Conservation (phyloP, 345 rosid genomes). For the Moricandia moricandioides region DNA sequence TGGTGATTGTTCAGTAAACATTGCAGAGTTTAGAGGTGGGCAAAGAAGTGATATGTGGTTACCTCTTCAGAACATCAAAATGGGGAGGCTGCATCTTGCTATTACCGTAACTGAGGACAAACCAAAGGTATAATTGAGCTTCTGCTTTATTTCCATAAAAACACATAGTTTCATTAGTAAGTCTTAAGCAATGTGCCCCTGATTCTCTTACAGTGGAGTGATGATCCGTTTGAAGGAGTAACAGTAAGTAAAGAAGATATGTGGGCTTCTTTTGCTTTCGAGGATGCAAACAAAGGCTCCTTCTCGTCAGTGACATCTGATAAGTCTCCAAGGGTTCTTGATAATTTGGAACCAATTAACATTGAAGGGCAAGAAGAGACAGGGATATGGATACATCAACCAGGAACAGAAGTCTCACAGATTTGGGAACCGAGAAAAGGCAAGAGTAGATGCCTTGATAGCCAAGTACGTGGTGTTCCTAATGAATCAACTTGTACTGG, state of each 20-base stretch:
- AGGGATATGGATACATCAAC: conserved; percentile 89
- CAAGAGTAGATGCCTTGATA: conserved; percentile 52
- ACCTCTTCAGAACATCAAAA: conserved; percentile 72
- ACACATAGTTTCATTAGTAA: neutral
- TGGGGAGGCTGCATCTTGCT: conserved; percentile 81
- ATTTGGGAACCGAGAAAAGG: conserved; percentile 90
- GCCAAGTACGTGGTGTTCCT: conserved; percentile 39
- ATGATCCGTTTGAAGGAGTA: conserved; percentile 35
- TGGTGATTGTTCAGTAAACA: conserved; percentile 61
- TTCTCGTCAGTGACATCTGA: conserved; percentile 48
- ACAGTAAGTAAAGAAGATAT: conserved; percentile 43
- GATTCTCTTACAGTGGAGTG: conserved; percentile 39
- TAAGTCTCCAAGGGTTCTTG: conserved; percentile 50
- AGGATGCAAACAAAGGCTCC: too few species aligned
- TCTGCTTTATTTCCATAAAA: neutral
- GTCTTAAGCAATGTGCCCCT: conserved; percentile 15
- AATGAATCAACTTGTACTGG: conserved; percentile 38
- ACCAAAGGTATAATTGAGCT: conserved; percentile 44
- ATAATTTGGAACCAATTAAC: conserved; percentile 71
- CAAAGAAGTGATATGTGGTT: conserved; percentile 88
- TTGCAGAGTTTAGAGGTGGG: conserved; percentile 63
- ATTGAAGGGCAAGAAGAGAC: conserved; percentile 68
- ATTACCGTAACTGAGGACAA: conserved; percentile 60
- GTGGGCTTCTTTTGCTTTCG: conserved; percentile 42
- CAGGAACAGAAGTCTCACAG: conserved; percentile 72